Evolutionary conservation across 768 basidiomycete species (phyloP).

Genomic region (Lentinula detonsa): DNA sequence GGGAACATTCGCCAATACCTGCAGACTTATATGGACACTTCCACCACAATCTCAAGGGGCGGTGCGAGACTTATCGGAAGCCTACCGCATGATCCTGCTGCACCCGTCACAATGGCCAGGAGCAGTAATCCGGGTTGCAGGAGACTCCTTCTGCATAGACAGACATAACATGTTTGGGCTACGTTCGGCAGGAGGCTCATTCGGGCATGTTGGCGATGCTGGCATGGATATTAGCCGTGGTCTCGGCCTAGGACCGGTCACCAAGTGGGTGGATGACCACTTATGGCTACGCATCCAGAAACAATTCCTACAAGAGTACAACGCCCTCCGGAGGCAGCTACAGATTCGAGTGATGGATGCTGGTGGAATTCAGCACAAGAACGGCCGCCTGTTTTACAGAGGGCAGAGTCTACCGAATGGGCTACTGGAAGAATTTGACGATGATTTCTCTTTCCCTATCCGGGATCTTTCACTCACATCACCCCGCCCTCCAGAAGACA

Average conservation of each 20-base stretch:
- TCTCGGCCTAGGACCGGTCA: constrained; percentile 21
- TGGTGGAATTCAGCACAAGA: neutral
- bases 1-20: constrained; percentile 15
- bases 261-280: constrained; percentile 24
- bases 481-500: constrained; percentile 13
- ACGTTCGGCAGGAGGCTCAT: constrained; percentile 13
- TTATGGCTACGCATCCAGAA: constrained; percentile 4
- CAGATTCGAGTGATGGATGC: constrained; percentile 5
- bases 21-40: constrained; percentile 6
- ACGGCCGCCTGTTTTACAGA: constrained; percentile 13
- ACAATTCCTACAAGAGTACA: constrained; percentile 19
- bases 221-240: constrained; percentile 15
- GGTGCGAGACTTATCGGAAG: constrained; percentile 24
- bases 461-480: constrained; percentile 17
- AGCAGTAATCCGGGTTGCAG: constrained; percentile 13
- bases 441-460: constrained; percentile 18
- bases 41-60: constrained; percentile 25
- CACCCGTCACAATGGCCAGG: constrained; percentile 22
- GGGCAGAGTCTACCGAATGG: constrained; percentile 15
- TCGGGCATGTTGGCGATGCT: constrained; percentile 19
- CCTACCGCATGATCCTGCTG: constrained; percentile 23
- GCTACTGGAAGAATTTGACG: constrained; percentile 22
- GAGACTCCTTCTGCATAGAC: constrained; percentile 13
- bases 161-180: constrained; percentile 23
- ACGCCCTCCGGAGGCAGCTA: constrained; percentile 12